phyloP scores from a whole-genome alignment of 768 basidiomycete species.

The Phylloporus scabripes region DNA sequence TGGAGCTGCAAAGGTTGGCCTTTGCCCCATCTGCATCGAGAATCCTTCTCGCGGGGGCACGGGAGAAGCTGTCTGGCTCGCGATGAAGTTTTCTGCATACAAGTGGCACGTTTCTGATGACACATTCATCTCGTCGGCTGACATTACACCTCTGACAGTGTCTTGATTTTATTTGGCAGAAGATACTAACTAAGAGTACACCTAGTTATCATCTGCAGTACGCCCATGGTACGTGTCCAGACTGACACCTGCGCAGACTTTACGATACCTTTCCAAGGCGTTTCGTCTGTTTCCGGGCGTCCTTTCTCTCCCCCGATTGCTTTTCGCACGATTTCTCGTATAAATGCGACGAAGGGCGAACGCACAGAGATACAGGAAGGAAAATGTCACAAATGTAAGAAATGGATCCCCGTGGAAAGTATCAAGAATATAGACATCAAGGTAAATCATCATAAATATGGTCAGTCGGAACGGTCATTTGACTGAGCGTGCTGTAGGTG shows the following conservation, averaged over 20 bases:
- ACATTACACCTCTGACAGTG: slow-evolving; percentile 15
- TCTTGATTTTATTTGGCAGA: slow-evolving; percentile 1
- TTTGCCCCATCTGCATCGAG: slow-evolving; percentile 77
- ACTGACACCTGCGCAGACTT: background rate
- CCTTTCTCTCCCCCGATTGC: slow-evolving; percentile 76
- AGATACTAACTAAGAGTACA: slow-evolving; percentile 1
- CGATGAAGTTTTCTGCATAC: slow-evolving; percentile 77
- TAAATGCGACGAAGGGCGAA: slow-evolving; percentile 52
- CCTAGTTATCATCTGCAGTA: slow-evolving; percentile 80
- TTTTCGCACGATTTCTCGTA: slow-evolving; percentile 47
- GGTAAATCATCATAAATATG: slow-evolving; percentile 31
- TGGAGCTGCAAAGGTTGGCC: slow-evolving; percentile 62
- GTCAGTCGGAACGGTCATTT: background rate
- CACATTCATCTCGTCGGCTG: background rate
- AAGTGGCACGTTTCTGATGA: slow-evolving; percentile 53
- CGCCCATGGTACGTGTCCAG: slow-evolving; percentile 50
- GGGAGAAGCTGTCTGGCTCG: slow-evolving; percentile 61
- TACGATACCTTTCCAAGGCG: slow-evolving; percentile 41
- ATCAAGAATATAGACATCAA: slow-evolving; percentile 71
- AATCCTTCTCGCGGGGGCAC: slow-evolving; percentile 54
- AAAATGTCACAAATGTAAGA: slow-evolving; percentile 69
- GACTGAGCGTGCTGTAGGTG: slow-evolving; percentile 38
- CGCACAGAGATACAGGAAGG: slow-evolving; percentile 58
- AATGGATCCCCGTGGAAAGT: slow-evolving; percentile 70
- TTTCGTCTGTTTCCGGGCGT: slow-evolving; percentile 58